Evolutionary conservation across 139 green algal species (phyloP).

Genomic region (Penium margaritaceum): DNA sequence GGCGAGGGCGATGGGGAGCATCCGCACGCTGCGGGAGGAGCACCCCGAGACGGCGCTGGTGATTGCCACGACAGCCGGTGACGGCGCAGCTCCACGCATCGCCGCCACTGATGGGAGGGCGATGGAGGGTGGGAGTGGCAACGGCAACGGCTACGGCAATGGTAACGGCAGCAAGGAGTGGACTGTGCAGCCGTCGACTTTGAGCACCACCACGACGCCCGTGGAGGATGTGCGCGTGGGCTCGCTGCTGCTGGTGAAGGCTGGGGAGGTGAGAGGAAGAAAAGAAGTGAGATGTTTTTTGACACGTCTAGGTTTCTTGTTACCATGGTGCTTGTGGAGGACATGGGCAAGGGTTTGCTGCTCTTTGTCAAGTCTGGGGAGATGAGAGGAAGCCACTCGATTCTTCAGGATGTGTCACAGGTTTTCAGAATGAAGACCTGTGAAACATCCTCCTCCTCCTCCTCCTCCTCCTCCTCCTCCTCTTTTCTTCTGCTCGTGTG

Average conservation of each 20-base stretch:
- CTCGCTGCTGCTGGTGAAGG: conserved; percentile 26
- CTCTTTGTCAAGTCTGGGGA: conserved; percentile 31
- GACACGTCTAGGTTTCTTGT: not conserved
- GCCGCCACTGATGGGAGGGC: no score
- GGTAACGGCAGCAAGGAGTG: not conserved
- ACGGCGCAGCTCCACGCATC: no score
- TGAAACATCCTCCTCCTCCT: no score
- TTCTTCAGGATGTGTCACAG: not conserved
- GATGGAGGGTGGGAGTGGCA: not conserved
- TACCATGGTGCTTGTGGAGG: conserved; percentile 13
- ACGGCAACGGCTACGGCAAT: not conserved
- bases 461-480: no score
- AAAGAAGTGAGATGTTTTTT: not conserved
- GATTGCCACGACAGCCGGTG: no score
- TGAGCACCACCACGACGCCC: no score
- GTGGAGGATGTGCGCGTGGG: conserved; percentile 18
- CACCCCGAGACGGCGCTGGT: conserved; percentile 29
- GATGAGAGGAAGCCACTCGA: not conserved
- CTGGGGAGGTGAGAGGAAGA: conserved; percentile 21
- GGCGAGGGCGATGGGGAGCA: conserved; percentile 15
- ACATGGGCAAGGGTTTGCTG: conserved; percentile 1
- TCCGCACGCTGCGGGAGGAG: conserved; percentile 15
- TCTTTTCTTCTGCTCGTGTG: not conserved
- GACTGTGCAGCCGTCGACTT: no score
- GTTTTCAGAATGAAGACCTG: not conserved